phyloP scores from a whole-genome alignment of 352 stramenopile species.

The Stephanocyclus meneghinianus region DNA sequence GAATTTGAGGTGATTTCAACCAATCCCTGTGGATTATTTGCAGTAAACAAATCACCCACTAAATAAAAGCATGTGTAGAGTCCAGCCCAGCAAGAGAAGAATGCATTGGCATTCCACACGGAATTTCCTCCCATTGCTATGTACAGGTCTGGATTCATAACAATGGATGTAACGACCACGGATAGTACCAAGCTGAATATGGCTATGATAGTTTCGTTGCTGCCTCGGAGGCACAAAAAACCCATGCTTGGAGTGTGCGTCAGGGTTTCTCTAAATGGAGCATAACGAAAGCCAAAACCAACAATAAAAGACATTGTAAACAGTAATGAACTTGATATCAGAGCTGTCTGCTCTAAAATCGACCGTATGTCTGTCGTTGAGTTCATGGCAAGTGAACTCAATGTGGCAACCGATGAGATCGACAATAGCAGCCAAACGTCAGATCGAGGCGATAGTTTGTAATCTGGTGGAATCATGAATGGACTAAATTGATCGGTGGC shows the following conservation, averaged over 20 bases:
- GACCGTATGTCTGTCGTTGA: not conserved
- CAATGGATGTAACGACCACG: not conserved
- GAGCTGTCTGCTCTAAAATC: not conserved
- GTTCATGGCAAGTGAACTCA: constrained; percentile 9
- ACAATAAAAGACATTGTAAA: constrained; percentile 4
- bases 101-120: constrained; percentile 24
- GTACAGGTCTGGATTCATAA: constrained; percentile 5
- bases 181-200: not conserved
- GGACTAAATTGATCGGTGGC: not conserved
- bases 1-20: not conserved
- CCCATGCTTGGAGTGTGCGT: not conserved
- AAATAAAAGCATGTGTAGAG: constrained; percentile 19
- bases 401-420: not conserved
- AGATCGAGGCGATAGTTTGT: not conserved
- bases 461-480: constrained; percentile 1
- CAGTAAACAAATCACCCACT: constrained; percentile 16
- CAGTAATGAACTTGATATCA: constrained; percentile 10
- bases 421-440: constrained; percentile 11
- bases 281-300: constrained; percentile 10
- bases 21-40: constrained; percentile 3
- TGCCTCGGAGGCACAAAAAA: not conserved
- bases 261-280: constrained; percentile 11
- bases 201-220: constrained; percentile 3
- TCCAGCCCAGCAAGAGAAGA: constrained; percentile 15
- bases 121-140: constrained; percentile 6